These are phyloP conservation scores for Macrolepiota dolichaula DNA, from an alignment of 768 basidiomycete species.

Conservation along the genomic window DNA sequence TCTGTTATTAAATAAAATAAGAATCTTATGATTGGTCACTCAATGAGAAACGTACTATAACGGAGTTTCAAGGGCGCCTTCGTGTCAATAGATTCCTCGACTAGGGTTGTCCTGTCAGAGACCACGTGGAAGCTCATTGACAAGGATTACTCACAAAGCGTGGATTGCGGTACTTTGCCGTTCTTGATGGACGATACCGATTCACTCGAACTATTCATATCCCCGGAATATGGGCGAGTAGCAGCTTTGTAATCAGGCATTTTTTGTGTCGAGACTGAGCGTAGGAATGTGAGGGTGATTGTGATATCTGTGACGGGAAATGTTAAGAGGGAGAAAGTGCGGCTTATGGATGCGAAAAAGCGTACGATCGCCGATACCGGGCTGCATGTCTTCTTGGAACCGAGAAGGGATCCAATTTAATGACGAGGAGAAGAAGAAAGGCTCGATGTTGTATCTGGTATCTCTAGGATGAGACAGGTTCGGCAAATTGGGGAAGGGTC, in stretches of 20 bases:
- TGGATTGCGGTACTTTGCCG: background rate
- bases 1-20: slow-evolving; percentile 15
- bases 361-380: slow-evolving; percentile 46
- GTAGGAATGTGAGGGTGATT: slow-evolving; percentile 45
- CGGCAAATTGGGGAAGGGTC: background rate
- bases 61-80: slow-evolving; percentile 25
- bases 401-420: slow-evolving; percentile 64
- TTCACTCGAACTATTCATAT: background rate
- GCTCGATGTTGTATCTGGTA: slow-evolving; percentile 53
- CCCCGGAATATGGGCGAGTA: slow-evolving; percentile 5
- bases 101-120: background rate
- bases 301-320: slow-evolving; percentile 41
- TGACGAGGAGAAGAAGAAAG: slow-evolving; percentile 62
- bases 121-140: background rate
- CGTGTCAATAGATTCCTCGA: slow-evolving; percentile 26
- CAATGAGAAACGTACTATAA: slow-evolving; percentile 18
- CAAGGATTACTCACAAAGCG: background rate
- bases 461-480: background rate
- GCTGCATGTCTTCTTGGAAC: slow-evolving; percentile 46
- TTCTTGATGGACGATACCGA: slow-evolving; percentile 21
- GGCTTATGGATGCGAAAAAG: background rate
- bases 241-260: slow-evolving; percentile 16
- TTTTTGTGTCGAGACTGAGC: slow-evolving; percentile 11
- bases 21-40: background rate
- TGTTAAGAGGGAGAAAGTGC: background rate